Evolutionary conservation across 208 protist species (phyloP), one percentile per base, ranked within the genome.

Genomic region (Tritrichomonas musculus): DNA sequence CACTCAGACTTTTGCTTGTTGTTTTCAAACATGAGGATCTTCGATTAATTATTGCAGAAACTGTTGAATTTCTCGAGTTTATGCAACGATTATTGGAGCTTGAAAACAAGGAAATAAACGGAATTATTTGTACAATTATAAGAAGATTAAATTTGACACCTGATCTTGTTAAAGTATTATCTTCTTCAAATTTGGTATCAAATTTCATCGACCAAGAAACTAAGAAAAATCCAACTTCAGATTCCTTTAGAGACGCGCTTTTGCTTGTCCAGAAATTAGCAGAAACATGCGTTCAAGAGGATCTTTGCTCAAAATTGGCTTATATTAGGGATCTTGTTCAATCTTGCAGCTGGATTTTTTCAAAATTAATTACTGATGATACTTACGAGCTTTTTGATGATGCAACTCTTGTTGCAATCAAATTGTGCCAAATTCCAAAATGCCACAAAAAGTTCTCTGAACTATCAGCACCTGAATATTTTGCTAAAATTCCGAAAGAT

Each of bases 371-470:
- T 14, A 41, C 50, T 53, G 39, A 50, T 30, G 73, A 82, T 39
- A 82, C 20, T 50, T 33, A 41, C 41, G 41, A 82, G n/a, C 27
- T 82, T 8, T 36, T 17, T 50, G 73, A 82, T 50, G 73, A 47
- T 82, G 73, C 73, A 82, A 82, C 41, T n/a, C 11, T 82, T 30
- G 73, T 82, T 44, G 73, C 73, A 82, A 82, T 50, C 50, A 14
- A 50, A 27, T 17, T 82, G 11, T 82, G 73, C 36, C 20, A 50
- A 30, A 50, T 50, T 27, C 33, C 0, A 27, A 82, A 41, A 82
- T 82, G 73, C 17, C 39, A n/a, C 11, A 30, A 82, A 50, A 39
- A 47, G 41, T 82, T 82, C 50, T 50, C 27, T 30, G 41, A 82
- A 82, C 14, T 82, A 30, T 14, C 20, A n/a, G 27, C 50, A 50